Conservation (phyloP, 2,329 filamentous ascomycete species). For the Diaporthe citrichinensis region DNA sequence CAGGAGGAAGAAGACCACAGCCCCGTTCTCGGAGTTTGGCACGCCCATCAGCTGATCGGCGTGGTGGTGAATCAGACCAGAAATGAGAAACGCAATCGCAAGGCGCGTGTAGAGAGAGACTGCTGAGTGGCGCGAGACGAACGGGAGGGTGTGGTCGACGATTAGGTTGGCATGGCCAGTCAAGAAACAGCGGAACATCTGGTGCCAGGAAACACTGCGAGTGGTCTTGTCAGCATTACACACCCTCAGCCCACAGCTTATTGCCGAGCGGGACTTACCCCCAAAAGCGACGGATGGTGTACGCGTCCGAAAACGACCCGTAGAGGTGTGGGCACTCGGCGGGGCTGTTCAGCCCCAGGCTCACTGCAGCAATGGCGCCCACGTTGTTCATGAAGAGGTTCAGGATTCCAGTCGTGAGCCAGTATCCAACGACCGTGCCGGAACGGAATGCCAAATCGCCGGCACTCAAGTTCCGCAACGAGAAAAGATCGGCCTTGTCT, state of each 20-base stretch:
- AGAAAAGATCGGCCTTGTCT: slow-evolving; percentile 29
- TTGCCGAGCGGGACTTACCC: slow-evolving; percentile 22
- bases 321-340: slow-evolving; percentile 16
- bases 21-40: slow-evolving; percentile 10
- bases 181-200: slow-evolving; percentile 31
- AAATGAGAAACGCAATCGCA: slow-evolving; percentile 18
- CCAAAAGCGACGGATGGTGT: slow-evolving; percentile 30
- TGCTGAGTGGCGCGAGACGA: slow-evolving; percentile 13
- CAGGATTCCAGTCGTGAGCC: slow-evolving; percentile 21
- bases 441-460: slow-evolving; percentile 5
- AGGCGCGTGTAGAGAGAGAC: slow-evolving; percentile 28
- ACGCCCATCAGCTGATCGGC: slow-evolving; percentile 24
- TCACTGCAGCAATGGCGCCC: slow-evolving; percentile 14
- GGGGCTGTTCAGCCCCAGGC: background rate
- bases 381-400: slow-evolving; percentile 31
- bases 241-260: background rate
- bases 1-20: slow-evolving; percentile 28
- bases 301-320: slow-evolving; percentile 25
- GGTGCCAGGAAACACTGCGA: slow-evolving; percentile 24
- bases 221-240: background rate
- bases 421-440: slow-evolving; percentile 10
- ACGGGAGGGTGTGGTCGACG: slow-evolving; percentile 6
- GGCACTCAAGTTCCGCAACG: background rate
- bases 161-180: slow-evolving; percentile 27
- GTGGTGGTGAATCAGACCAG: slow-evolving; percentile 22